A percentile compares a stretch with the other conserved stretches of the same genome.
Evolutionary conservation across 768 basidiomycete species (phyloP).

Genomic region (Mycena epipterygia): DNA sequence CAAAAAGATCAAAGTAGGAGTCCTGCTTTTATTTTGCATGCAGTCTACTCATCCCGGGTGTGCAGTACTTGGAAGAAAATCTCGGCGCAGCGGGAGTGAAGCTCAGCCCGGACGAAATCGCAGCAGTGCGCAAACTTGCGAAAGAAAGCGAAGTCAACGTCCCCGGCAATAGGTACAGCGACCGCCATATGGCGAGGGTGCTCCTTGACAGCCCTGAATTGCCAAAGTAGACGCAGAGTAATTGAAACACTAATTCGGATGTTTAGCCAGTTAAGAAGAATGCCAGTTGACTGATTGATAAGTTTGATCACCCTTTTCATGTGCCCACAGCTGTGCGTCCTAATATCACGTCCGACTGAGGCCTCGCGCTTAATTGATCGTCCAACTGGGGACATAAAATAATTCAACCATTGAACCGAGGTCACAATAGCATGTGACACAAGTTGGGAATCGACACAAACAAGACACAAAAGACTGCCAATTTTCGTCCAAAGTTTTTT

Average conservation of each 20-base stretch:
- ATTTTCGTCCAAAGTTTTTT: too few relatives aligned
- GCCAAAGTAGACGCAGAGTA: conserved; percentile 20
- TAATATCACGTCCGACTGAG: too few relatives aligned
- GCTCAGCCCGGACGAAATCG: conserved; percentile 43
- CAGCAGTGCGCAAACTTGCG: conserved; percentile 43
- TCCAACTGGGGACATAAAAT: too few relatives aligned
- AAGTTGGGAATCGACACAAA: too few relatives aligned
- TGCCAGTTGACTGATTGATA: too few relatives aligned
- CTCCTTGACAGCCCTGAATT: conserved; percentile 31
- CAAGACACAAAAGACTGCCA: too few relatives aligned
- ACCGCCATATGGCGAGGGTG: conserved; percentile 9
- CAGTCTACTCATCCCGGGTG: background rate
- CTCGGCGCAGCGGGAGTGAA: conserved; percentile 41
- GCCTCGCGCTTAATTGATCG: too few relatives aligned
- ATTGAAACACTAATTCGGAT: background rate
- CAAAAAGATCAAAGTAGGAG: conserved; percentile 48
- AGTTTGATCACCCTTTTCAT: too few relatives aligned
- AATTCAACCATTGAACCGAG: too few relatives aligned
- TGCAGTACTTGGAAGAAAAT: conserved; percentile 52
- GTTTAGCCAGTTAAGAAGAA: too few relatives aligned
- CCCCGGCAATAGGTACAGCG: conserved; percentile 28
- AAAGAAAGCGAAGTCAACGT: conserved; percentile 47
- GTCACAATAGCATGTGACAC: too few relatives aligned
- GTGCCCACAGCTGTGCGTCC: too few relatives aligned
- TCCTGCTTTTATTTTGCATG: conserved; percentile 24